Base-by-base conservation (phyloP, 192 early-diverging fungal species). In the Coemansia sp. region DNA sequence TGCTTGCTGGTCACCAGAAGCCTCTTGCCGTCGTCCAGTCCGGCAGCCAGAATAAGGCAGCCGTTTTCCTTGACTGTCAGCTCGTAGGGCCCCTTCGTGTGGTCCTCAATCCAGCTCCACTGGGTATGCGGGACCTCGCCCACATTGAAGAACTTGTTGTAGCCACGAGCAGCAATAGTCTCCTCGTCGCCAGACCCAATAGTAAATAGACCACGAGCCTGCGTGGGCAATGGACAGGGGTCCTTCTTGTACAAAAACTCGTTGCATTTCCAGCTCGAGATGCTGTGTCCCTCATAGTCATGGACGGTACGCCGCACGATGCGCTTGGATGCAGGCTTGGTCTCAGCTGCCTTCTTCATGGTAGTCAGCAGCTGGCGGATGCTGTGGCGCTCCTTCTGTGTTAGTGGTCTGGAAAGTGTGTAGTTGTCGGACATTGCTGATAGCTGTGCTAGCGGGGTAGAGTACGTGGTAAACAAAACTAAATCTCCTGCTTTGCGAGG, bases 101-200 rank as follows among this genome's bases (percentile, higher is more conserved):
- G 46, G 2, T 42, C 59, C 33, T 76, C 68, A 28, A 98, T 72
- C 59, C 77, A 81, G 2, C 69, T 61, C 84, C 87, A 89, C 64
- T 79, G 83, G 7, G 90, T 91, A 33, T 65, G 70, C 8, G 69
- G 20, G 13, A 88, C 86, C 56, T 94, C 92, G 13, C 76, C 77
- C 38, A 93, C 43, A 63, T 96, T 96, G 73, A 96, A 99, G 73
- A 99, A 99, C 83, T 99, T 98, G 85, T 98, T 88, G 82, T 98
- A 98, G 28, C 96, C 96, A n/a, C 96, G 85, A 16, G 89, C 84
- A 16, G 87, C 77, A 72, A 98, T 93, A 5, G 18, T 36, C 45
- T 63, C 60, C 6, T 74, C 71, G 31, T 63, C 72, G 5, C 73
- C 33, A 1, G 51, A 23, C 40, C 21, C 43, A 48, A 45, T 31